Evolutionary conservation across 805 yeast species (phyloP), one percentile per base, ranked within the genome.

Genomic region (Barnettozyma wickerhamii): DNA sequence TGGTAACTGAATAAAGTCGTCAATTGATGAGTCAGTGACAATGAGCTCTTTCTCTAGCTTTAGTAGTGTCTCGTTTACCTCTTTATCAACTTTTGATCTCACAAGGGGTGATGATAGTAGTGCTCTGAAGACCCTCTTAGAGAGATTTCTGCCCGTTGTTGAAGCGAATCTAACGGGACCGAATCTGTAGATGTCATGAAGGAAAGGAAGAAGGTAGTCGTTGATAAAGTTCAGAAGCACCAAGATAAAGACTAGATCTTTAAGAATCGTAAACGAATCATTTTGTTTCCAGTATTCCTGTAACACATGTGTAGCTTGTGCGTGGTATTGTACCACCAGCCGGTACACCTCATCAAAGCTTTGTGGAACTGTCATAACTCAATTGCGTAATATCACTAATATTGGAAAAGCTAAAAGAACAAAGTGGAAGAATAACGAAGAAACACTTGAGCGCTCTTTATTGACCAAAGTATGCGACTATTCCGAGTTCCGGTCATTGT

Each of bases 1-100:
- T 0, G 98, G 98, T 5, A 91, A 59, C 10, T 38, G 33, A 4
- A 60, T 56, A 52, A 74, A 77, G 46, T 73, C 73, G 12, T 58
- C 51, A 30, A 79, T 61, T 1, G 54, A 50, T 0, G 65, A 65
- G 40, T 79, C 75, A 43, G 77, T 76, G 42, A 70, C 69, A 37
- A 90, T 74, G 42, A 91, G 52, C 17, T 72, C 71, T 0, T 62
- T 48, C 47, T 89, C 88, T 26, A 91, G 62, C 18, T 67, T 65
- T 1, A 34, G 57, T 2, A 74, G 59, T 0, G 75, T 75, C 33
- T 65, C 66, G 5, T 44, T 43, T 2, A 90, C 70, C 55, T 90
- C 90, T 19, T 60, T 53, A 29, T 81, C 79, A 6, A 91, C 82
- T 50, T 74, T 75, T 1, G 55, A 46, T 41, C 68, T 74, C 19